A percentile compares a stretch with the other conserved stretches of the same genome.
Conservation (phyloP, 2,329 filamentous ascomycete species). For the Sclerotinia trifoliorum region DNA sequence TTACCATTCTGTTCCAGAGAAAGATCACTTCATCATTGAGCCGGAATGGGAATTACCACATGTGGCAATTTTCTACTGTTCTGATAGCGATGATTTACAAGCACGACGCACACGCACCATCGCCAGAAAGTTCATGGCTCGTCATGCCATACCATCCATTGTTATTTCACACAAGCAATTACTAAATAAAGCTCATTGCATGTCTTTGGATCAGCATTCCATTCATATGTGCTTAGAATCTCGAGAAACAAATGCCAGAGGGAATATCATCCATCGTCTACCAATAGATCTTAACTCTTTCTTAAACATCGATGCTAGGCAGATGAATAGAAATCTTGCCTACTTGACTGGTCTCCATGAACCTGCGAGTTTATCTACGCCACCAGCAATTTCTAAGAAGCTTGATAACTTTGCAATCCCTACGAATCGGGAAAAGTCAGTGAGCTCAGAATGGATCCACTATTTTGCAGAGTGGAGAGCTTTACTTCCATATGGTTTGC, state of each 20-base stretch:
- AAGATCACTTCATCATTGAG: constrained; percentile 42
- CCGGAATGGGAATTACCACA: constrained; percentile 50
- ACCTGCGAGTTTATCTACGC: constrained; percentile 22
- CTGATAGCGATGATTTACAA: constrained; percentile 45
- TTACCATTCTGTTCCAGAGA: constrained; percentile 42
- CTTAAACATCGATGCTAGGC: constrained; percentile 51
- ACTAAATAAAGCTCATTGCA: constrained; percentile 42
- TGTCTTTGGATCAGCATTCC: constrained; percentile 44
- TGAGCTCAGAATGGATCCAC: constrained; percentile 28
- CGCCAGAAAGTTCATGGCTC: constrained; percentile 49
- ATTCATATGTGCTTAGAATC: constrained; percentile 51
- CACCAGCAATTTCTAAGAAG: constrained; percentile 22
- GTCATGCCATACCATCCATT: constrained; percentile 49
- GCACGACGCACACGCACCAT: constrained; percentile 44
- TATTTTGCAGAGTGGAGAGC: constrained; percentile 33
- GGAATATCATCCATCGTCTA: constrained; percentile 43
- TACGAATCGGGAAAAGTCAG: constrained; percentile 32
- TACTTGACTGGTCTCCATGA: constrained; percentile 45
- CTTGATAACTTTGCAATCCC: constrained; percentile 17
- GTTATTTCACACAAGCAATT: constrained; percentile 49
- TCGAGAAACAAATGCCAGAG: constrained; percentile 41
- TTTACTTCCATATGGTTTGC: constrained; percentile 32
- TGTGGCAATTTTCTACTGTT: constrained; percentile 50
- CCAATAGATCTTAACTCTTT: constrained; percentile 52
- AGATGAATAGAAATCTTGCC: constrained; percentile 55